Percentiles rank a stretch among this genome's conserved stretches.
phyloP scores from a whole-genome alignment of 345 rosid species.

The Pistacia atlantica region DNA sequence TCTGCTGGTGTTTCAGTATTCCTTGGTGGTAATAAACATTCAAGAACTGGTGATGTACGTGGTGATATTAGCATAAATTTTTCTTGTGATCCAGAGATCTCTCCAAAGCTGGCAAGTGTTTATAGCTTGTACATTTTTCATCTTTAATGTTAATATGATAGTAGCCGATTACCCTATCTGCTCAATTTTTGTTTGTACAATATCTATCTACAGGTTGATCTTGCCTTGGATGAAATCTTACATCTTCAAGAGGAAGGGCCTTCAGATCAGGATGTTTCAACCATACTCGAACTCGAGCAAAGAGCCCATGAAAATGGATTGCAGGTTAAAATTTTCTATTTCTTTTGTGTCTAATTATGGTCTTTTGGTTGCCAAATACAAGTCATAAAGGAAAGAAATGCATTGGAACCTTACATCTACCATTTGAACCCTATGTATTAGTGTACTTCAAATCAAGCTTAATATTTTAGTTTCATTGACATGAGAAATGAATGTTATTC shows the following conservation, averaged over 20 bases:
- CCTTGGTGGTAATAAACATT: conserved; percentile 88
- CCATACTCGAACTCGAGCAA: conserved; percentile 90
- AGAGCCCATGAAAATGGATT: conserved; percentile 92
- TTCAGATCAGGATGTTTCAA: conserved; percentile 63
- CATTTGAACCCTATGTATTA: background rate
- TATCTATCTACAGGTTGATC: conserved; percentile 61
- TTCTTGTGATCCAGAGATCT: conserved; percentile 91
- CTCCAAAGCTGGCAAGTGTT: conserved; percentile 65
- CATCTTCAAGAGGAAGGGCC: conserved; percentile 86
- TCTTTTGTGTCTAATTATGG: background rate
- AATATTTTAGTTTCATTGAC: background rate
- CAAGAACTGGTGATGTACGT: conserved; percentile 80
- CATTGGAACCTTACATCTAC: conserved; percentile 6
- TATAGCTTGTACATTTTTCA: conserved; percentile 2
- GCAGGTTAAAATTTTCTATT: conserved; percentile 50
- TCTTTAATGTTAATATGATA: background rate
- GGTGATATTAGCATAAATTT: conserved; percentile 84
- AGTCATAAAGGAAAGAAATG: background rate
- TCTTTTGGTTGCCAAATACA: background rate
- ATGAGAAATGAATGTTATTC: background rate
- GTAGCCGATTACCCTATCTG: background rate
- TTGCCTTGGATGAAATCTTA: conserved; percentile 81
- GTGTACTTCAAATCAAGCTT: background rate
- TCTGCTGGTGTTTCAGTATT: conserved; percentile 80
- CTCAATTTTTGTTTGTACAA: conserved; percentile 1